Percentiles rank a stretch among this genome's conserved stretches.
phyloP scores from a whole-genome alignment of 306 rosid species.

The Lablab purpureus region DNA sequence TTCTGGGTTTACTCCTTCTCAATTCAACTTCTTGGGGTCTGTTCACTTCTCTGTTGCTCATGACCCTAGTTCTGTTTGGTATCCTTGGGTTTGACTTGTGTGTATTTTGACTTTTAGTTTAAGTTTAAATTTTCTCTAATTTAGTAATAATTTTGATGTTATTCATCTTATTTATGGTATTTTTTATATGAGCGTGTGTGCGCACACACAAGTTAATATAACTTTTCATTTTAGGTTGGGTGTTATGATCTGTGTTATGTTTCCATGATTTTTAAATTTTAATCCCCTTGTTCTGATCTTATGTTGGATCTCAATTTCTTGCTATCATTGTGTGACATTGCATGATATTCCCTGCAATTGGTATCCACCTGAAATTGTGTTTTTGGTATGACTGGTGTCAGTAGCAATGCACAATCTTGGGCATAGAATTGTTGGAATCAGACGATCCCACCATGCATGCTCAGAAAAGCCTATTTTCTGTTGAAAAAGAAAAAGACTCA shows the following conservation, averaged over 20 bases:
- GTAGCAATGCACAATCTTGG: neutral
- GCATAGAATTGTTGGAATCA: neutral
- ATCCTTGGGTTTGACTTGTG: conserved; percentile 5
- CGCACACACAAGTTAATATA: too few species aligned
- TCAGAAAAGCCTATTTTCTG: neutral
- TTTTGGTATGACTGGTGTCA: neutral
- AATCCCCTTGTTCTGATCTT: neutral
- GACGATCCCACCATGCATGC: neutral
- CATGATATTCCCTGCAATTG: neutral
- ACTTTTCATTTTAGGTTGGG: too few species aligned
- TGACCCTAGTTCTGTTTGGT: neutral
- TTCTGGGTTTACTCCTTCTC: too few species aligned
- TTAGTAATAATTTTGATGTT: too few species aligned
- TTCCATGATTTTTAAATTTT: neutral
- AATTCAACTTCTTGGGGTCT: too few species aligned
- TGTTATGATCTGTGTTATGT: too few species aligned
- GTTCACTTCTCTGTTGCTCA: too few species aligned
- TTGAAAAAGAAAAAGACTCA: neutral
- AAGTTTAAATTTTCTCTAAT: too few species aligned
- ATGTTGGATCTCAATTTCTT: neutral
- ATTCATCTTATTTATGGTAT: neutral
- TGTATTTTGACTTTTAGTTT: too few species aligned
- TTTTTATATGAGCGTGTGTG: too few species aligned
- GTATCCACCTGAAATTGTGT: neutral
- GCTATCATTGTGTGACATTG: neutral